Percentiles rank a stretch among this genome's conserved stretches.
phyloP scores from a whole-genome alignment of 2,329 filamentous ascomycete genomes.

The Phaeosphaeria sp. region DNA sequence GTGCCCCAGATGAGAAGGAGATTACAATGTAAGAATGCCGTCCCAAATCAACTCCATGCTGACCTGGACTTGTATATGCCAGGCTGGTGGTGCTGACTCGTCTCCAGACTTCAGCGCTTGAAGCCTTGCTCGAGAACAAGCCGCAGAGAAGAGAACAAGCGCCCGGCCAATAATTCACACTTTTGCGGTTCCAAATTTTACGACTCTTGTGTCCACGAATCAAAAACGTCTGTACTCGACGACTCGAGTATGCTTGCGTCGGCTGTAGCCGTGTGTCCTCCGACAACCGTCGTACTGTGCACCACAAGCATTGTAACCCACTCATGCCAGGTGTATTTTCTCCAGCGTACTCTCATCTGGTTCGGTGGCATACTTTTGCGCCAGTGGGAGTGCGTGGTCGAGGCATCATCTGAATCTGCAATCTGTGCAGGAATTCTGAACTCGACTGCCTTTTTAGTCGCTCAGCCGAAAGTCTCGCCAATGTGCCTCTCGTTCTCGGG shows the following conservation, averaged over 20 bases:
- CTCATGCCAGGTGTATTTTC: neutral
- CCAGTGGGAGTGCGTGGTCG: neutral
- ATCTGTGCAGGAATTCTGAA: neutral
- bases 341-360: neutral
- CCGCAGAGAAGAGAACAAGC: neutral
- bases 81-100: slow-evolving; percentile 1
- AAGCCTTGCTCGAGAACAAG: slow-evolving; percentile 7
- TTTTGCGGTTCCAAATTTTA: neutral
- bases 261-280: neutral
- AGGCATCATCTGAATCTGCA: neutral
- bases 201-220: neutral
- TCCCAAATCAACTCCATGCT: neutral
- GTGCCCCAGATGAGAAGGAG: neutral
- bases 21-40: neutral
- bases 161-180: slow-evolving; percentile 6
- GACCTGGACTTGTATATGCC: slow-evolving; percentile 6
- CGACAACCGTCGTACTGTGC: neutral
- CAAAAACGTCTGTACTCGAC: neutral
- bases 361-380: neutral
- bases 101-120: slow-evolving; percentile 12
- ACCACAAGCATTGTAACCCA: neutral
- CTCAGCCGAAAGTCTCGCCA: slow-evolving; percentile 40
- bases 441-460: neutral
- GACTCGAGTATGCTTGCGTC: neutral
- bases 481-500: slow-evolving; percentile 44